Conservation (phyloP, 2,329 filamentous ascomycete species). For the Claviceps digitariae region DNA sequence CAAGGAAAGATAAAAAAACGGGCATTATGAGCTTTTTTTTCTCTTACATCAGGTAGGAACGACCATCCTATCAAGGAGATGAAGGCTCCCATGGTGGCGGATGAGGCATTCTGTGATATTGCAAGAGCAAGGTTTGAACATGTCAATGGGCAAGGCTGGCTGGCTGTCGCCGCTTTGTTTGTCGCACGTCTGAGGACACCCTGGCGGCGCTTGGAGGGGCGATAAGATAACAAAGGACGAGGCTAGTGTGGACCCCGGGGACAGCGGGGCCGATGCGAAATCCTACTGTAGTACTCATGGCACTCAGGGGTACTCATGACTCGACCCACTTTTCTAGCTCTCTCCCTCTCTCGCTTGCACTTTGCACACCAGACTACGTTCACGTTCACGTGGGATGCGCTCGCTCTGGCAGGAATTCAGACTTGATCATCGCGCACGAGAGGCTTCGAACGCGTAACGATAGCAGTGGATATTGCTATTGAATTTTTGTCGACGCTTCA, state of each 20-base stretch:
- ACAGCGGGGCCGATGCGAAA: background rate
- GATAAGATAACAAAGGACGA: background rate
- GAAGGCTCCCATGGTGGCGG: constrained; percentile 32
- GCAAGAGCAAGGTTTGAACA: background rate
- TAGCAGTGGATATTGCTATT: too few species aligned
- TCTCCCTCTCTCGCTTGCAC: too few species aligned
- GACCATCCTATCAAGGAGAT: constrained; percentile 43
- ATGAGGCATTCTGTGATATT: constrained; percentile 7
- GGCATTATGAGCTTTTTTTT: constrained; percentile 1
- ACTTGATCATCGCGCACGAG: too few species aligned
- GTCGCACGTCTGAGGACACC: background rate
- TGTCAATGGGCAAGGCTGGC: background rate
- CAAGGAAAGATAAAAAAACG: background rate
- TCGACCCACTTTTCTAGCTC: too few species aligned
- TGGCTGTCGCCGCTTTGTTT: background rate
- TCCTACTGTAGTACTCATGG: too few species aligned
- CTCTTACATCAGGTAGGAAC: constrained; percentile 39
- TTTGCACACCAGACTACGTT: too few species aligned
- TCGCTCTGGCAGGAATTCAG: too few species aligned
- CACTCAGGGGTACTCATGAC: too few species aligned
- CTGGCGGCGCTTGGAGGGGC: background rate
- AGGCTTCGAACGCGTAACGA: too few species aligned
- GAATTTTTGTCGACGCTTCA: too few species aligned
- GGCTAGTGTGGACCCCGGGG: background rate
- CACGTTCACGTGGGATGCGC: too few species aligned